Evolutionary conservation across 2,329 filamentous ascomycete species (phyloP), one percentile per base, ranked within the genome.

Genomic region (Anthostomella pinea): DNA sequence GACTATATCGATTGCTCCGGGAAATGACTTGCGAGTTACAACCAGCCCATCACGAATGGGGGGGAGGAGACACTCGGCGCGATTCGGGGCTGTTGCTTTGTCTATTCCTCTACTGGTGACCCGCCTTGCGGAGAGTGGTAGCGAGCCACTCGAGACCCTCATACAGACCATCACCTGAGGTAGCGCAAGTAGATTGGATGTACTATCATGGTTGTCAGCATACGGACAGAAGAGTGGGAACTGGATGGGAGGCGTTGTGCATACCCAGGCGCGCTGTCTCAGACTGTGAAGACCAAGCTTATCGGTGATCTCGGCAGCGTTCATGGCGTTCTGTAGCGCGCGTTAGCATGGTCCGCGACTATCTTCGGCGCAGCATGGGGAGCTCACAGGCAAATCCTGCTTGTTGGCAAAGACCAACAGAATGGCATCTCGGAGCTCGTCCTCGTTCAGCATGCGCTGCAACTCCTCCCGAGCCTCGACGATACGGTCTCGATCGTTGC

Each of bases 181-280:
- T 97, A 68, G 91, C 91, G 76, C 91, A 97, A 66, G 93, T 97
- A 53, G 91, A 95, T 89, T 97, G 91, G 73, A 97, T 97, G 79
- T 94, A 97, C 91, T 90, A 53, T 30, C 24, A 8, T 51, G 9
- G 34, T 22, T 6, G 47, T 56, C 39, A 57, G 53, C 41, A 23
- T 4, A 45, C 11, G 9, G 41, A 41, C 13, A 5, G 37, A 26
- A 6, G n/a, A 17, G 15, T 14, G 26, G 8, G 16, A 5, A 25
- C n/a, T n/a, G n/a, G n/a, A n/a, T n/a, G 29, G 29, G 22, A 21
- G 38, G n/a, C 6, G 20, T 21, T 33, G 38, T 17, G 25, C 89
- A 68, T 90, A 98, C 93, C 93, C 93, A 98, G 62, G 88, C 86
- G 69, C 93, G 90, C 77, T 95, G 88, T 80, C 89, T 88, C 80